Base-by-base conservation (phyloP, 176 grass and related monocot species). In the Musa itinerans region DNA sequence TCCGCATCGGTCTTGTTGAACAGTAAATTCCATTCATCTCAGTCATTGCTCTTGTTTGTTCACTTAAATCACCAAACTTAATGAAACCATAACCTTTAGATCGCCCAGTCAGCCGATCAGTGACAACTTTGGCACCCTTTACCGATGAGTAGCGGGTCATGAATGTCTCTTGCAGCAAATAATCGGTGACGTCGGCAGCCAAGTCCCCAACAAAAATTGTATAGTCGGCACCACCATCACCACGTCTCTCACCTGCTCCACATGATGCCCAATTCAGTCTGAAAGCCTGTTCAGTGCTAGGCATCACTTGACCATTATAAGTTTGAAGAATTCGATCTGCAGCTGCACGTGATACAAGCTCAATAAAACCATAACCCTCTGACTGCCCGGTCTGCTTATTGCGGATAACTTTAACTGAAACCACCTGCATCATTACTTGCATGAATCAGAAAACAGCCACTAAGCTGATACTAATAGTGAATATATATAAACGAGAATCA, bases 1-100 rank as follows among this genome's bases (percentile, higher is more conserved):
- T 88, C 52, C 96, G 82, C 96, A 99, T 99, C 16, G 91, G 81
- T 77, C 96, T 92, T 63, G 88, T 89, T 16, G 90, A 94, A 65
- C 89, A 89, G 53, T 83, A 86, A 89, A 99, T 89, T 23, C 96
- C 96, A 81, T 99, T 99, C 96, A 99, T 99, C 81, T 99, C 95
- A 63, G 88, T 84, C 95, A 99, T 94, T 59, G 95, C 95, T 71
- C 90, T 86, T 71, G 88, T 84, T 83, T 99, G 95, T 76, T 94
- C 95, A 13, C 83, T 82, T 69, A 82, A 72, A 81, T 99, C 95
- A 57, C 86, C 79, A 68, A 99, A 99, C 77, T 88, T 94, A 20
- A 99, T 88, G 88, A 99, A 99, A 2, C 95, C 95, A 81, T 94
- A 99, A 57, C 95, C 95, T 78, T 99, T 99, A 11, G 95, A 87